Conservation (phyloP, 2,329 filamentous ascomycete species). For the Cladosporium velox region DNA sequence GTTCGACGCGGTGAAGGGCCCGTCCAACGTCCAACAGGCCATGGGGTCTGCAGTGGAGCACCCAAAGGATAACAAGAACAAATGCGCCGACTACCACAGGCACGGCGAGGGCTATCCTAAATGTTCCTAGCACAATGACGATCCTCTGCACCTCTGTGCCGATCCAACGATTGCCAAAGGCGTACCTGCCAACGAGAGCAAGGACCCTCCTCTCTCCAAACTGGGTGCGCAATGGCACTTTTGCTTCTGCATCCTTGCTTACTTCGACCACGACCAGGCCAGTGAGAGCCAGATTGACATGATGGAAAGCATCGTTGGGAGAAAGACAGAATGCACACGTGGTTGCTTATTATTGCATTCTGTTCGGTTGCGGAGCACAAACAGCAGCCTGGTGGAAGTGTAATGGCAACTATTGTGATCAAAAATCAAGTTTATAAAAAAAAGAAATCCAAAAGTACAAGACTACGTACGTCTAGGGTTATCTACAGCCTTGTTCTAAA, state of each 20-base stretch:
- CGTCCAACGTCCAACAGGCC: background rate
- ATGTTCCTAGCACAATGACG: background rate
- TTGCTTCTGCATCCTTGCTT: too few species aligned
- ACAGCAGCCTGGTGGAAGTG: background rate
- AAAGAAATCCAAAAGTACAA: background rate
- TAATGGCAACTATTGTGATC: background rate
- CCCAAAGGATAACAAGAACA: background rate
- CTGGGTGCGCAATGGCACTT: too few species aligned
- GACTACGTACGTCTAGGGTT: slow-evolving; percentile 3
- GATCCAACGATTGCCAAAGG: too few species aligned
- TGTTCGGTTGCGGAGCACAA: background rate
- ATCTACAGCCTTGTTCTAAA: background rate
- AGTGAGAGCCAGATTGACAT: too few species aligned
- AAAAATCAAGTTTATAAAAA: background rate
- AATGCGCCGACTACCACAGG: background rate
- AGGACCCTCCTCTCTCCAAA: too few species aligned
- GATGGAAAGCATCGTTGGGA: too few species aligned
- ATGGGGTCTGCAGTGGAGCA: background rate
- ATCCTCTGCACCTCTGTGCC: too few species aligned
- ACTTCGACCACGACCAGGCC: too few species aligned
- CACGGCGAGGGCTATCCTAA: background rate
- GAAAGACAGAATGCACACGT: too few species aligned
- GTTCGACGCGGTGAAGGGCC: background rate
- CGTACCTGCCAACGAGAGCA: too few species aligned
- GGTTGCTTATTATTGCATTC: too few species aligned